phyloP scores from a whole-genome alignment of 768 basidiomycete genomes.

The Crepidotus variabilis region DNA sequence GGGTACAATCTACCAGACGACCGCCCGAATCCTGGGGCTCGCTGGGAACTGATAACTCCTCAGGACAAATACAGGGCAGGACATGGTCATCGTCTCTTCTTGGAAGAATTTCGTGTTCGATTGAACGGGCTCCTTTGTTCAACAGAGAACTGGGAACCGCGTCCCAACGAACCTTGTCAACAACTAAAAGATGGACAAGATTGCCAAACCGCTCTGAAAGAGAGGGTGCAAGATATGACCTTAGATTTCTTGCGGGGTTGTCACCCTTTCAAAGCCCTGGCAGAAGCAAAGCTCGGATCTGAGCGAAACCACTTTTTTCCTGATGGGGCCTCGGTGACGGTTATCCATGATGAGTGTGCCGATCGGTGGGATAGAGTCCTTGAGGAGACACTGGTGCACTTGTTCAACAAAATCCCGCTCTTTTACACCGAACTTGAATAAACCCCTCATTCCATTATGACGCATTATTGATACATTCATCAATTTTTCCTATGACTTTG shows the following conservation, averaged over 20 bases:
- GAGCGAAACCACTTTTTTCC: not conserved
- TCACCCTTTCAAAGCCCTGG: not conserved
- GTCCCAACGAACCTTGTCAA: no score
- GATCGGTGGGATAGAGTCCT: not conserved
- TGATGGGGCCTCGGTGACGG: not conserved
- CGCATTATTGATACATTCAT: no score
- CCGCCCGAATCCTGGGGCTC: not conserved
- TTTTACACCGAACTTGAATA: no score
- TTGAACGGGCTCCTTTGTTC: not conserved
- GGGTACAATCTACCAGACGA: not conserved
- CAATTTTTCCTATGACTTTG: no score
- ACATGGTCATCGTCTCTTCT: not conserved
- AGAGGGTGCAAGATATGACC: no score
- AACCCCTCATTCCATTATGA: no score
- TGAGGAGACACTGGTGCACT: not conserved
- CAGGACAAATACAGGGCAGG: not conserved
- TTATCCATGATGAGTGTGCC: not conserved
- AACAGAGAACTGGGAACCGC: no score
- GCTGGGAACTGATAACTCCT: not conserved
- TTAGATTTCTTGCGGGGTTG: not conserved
- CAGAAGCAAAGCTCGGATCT: not conserved
- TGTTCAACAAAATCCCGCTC: no score
- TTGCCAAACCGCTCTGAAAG: no score
- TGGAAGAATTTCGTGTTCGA: not conserved
- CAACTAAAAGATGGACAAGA: no score